Base-by-base conservation (phyloP, 2,329 filamentous ascomycete genomes). In the Botrytis aclada region DNA sequence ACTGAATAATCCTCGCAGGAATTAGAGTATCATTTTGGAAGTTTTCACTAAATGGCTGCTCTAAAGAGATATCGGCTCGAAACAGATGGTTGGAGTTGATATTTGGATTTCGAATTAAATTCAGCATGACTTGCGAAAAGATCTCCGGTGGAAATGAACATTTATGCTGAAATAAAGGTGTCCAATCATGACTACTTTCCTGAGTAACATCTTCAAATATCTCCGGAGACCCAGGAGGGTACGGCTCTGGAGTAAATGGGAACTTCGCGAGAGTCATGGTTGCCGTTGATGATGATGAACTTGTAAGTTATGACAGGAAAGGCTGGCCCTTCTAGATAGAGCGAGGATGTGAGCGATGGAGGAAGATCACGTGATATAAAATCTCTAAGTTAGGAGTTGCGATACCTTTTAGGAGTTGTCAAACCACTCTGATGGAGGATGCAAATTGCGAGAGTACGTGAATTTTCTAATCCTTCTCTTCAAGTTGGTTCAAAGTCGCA, bases 81-180 rank as follows among this genome's bases (percentile, higher is more conserved):
- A 94, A 93, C 1, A 96, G 85, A 86, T 92, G 92, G 25, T 87
- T 89, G 0, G 92, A 93, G 76, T 93, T 94, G 81, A 94, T 85
- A 76, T 96, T 95, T 0, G 93, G 93, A 78, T 95, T 95, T 77
- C 87, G 87, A 76, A 95, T 88, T 72, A 95, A 84, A 78, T 95
- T 93, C 77, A 89, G 83, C 89, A 94, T 93, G 67, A 92, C 90
- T 58, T 86, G 82, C 74, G 85, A 82, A 80, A 94, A 95, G 71
- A 89, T 84, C 43, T 86, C 84, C 1, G 89, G 86, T 25, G 86
- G 83, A 79, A 94, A 95, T 20, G 84, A 85, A 80, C 92, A 93
- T 34, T 77, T 80, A 76, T 89, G 86, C 74, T 82, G 83, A 77
- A 85, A 86, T 74, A 90, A 83, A 62, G 88, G 88, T 69, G 83